phyloP scores from a whole-genome alignment of 441 rosid genomes.

The Populus trichocarpa region DNA sequence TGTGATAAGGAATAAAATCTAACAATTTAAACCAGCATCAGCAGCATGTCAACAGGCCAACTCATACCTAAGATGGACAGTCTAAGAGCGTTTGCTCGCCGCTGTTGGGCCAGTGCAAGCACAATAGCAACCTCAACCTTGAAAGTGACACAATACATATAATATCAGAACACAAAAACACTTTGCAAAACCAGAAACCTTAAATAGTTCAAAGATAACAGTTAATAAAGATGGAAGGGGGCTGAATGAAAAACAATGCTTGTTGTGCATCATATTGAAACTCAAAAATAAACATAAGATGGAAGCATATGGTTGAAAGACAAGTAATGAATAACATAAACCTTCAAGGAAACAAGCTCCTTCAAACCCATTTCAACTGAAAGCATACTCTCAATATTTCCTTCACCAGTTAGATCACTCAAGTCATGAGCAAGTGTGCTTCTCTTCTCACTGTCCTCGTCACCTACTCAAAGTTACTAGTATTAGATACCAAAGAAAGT shows the following conservation, averaged over 20 bases:
- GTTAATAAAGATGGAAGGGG: slow-evolving; percentile 1
- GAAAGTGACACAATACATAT: slow-evolving; percentile 11
- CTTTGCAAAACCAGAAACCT: background rate
- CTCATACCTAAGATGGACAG: slow-evolving; percentile 61
- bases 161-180: background rate
- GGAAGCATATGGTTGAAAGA: background rate
- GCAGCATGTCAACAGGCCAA: slow-evolving; percentile 7
- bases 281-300: background rate
- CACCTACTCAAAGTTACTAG: slow-evolving; percentile 41
- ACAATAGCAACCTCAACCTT: slow-evolving; percentile 92
- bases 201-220: background rate
- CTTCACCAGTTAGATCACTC: slow-evolving; percentile 90
- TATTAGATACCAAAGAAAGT: slow-evolving; percentile 5
- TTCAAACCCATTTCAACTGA: slow-evolving; percentile 97
- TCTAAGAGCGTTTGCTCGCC: slow-evolving; percentile 72
- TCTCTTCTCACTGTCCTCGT: slow-evolving; percentile 65
- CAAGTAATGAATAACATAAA: slow-evolving; percentile 11
- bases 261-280: background rate
- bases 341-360: slow-evolving; percentile 90
- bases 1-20: background rate
- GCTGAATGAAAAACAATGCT: background rate
- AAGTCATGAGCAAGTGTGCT: slow-evolving; percentile 58
- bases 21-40: slow-evolving; percentile 1
- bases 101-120: slow-evolving; percentile 68
- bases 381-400: slow-evolving; percentile 94